These are phyloP conservation scores for Aspergillus phoenicis DNA, from an alignment of 2,329 filamentous ascomycete genomes.

Conservation along the genomic window DNA sequence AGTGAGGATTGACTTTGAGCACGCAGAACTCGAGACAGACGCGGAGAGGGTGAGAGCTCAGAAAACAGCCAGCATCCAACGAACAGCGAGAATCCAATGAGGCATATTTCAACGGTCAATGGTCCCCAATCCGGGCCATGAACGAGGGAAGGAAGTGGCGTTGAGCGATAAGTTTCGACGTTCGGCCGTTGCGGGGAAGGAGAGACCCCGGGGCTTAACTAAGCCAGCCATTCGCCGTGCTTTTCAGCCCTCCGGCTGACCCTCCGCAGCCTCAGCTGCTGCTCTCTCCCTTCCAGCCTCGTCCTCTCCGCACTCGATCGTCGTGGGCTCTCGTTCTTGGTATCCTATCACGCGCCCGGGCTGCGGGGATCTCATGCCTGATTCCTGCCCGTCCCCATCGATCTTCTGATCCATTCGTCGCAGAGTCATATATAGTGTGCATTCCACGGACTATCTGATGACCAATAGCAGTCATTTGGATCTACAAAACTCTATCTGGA, in stretches of 20 bases:
- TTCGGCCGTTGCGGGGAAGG: slow-evolving; percentile 3
- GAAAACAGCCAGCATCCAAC: slow-evolving; percentile 1
- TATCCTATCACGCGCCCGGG: slow-evolving; percentile 12
- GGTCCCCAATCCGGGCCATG: slow-evolving; percentile 2
- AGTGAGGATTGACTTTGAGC: not conserved
- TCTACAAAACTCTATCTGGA: not conserved
- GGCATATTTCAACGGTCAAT: slow-evolving; percentile 7
- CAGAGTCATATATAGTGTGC: not conserved
- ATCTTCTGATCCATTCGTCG: slow-evolving; percentile 4
- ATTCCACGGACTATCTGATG: not conserved
- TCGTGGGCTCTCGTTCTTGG: not conserved
- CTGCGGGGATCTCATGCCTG: not conserved
- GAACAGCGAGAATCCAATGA: not conserved
- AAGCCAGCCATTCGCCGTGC: not conserved
- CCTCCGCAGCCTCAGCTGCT: not conserved
- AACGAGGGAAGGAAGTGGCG: not conserved
- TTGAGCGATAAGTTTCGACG: not conserved
- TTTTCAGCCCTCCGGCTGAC: not conserved
- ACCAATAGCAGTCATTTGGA: not conserved
- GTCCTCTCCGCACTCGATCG: not conserved
- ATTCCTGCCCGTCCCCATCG: not conserved
- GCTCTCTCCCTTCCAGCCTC: not conserved
- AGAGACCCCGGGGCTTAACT: not conserved
- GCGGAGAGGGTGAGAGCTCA: not conserved
- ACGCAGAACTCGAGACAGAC: slow-evolving; percentile 4